Evolutionary conservation across 148 eudicot species (phyloP), one percentile per base, ranked within the genome.

Genomic region (Rhododendron kiyosumense): DNA sequence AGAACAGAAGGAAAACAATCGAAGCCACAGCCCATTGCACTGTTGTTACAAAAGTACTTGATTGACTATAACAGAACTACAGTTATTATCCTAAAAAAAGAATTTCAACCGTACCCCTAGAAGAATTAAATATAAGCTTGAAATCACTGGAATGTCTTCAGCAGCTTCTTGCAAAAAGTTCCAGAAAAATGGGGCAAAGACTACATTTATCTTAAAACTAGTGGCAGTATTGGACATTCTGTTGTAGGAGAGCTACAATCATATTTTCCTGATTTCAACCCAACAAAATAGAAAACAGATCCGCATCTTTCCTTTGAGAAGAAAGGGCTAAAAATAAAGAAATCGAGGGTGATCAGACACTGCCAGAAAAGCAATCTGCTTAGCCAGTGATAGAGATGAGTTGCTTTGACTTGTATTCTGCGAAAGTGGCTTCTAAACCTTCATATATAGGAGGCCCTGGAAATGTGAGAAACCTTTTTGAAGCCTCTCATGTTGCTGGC

Each of bases 201-300:
- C 89, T 89, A 87, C 89, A 88, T 89, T 87, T 41, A 87, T 78
- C 87, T 81, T 85, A 81, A 78, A 87, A 86, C 91, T 89, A 84
- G 85, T 63, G 88, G 86, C 87, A 86, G 85, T 83, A 85, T 59
- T 75, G 84, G 86, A 81, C 34, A 75, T 85, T 71, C 54, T 63
- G 82, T 87, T 86, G 86, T 85, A 89, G 89, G 91, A 89, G 90
- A 92, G 90, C 94, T 88, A 87, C 90, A 87, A 89, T 86, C 92
- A 87, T 81, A 90, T 85, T 84, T 79, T 85, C 90, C 89, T 30
- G 45, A 85, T 78, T 87, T 79, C 89, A 48, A 88, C 89, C 87
- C 89, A 84, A 78, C 86, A 84, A 49, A 79, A 87, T 83, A 61
- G 85, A 84, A 61, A 82, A 74, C 80, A 84, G 73, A 79, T 78